These are phyloP conservation scores for Hypoxylon trugodes DNA, from an alignment of 495 filamentous ascomycete species.

Conservation along the genomic window DNA sequence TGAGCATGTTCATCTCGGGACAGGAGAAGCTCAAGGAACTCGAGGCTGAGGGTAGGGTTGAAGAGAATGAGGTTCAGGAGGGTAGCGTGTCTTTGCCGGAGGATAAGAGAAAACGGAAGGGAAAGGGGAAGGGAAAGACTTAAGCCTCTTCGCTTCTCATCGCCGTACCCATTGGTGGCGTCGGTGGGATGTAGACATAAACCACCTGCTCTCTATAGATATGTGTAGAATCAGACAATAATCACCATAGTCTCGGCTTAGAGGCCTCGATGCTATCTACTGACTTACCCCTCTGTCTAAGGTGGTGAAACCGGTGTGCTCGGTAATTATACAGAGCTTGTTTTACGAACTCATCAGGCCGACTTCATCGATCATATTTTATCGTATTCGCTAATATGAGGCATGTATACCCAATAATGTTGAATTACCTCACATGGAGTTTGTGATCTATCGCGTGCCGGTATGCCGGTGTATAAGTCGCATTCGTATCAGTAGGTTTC, in stretches of 20 bases:
- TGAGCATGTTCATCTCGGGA: conserved; percentile 87
- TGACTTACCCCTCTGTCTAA: too few species aligned
- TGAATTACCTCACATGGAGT: too few species aligned
- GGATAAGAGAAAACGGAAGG: conserved; percentile 62
- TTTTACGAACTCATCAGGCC: background rate
- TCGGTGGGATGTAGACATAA: background rate
- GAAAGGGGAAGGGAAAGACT: conserved; percentile 57
- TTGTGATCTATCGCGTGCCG: too few species aligned
- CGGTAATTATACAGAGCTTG: conserved; percentile 2
- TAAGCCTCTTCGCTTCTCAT: conserved; percentile 1
- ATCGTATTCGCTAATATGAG: too few species aligned
- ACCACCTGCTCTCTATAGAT: background rate
- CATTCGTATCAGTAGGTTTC: conserved; percentile 7
- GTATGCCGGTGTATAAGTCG: conserved; percentile 9
- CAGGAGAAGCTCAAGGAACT: conserved; percentile 81
- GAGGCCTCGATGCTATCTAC: too few species aligned
- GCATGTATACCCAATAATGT: background rate
- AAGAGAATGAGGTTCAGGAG: conserved; percentile 60
- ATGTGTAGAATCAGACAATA: too few species aligned
- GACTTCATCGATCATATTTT: background rate
- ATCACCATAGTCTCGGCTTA: too few species aligned
- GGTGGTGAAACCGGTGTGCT: background rate
- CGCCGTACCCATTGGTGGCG: background rate
- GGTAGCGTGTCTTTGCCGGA: conserved; percentile 62
- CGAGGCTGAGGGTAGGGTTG: conserved; percentile 66